phyloP scores from a whole-genome alignment of 257 asterid genomes.

The Prunella vulgaris region DNA sequence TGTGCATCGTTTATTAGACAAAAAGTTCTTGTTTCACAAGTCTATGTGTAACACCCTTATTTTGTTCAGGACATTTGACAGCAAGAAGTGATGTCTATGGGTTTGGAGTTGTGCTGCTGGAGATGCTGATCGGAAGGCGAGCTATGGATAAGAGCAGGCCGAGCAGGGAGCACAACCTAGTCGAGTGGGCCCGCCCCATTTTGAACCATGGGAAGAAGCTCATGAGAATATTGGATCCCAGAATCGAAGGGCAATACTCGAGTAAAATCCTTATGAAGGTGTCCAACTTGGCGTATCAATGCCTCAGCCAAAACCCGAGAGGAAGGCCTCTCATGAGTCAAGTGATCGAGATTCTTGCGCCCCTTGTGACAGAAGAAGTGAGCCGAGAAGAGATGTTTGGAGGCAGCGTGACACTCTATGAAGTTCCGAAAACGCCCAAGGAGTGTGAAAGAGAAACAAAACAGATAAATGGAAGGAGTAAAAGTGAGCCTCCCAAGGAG shows the following conservation, averaged over 20 bases:
- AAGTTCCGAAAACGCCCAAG: constrained; percentile 40
- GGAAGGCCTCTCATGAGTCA: constrained; percentile 87
- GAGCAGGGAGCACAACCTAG: constrained; percentile 86
- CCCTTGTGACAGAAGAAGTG: constrained; percentile 49
- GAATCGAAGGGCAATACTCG: constrained; percentile 91
- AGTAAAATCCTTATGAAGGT: constrained; percentile 57
- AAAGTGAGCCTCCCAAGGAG: constrained; percentile 67
- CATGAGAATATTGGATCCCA: constrained; percentile 66
- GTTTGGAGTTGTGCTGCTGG: constrained; percentile 88
- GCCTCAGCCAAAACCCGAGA: constrained; percentile 92
- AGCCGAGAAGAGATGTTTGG: constrained; percentile 34
- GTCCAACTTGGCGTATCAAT: constrained; percentile 77
- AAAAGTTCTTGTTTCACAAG: too few species aligned
- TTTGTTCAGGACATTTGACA: constrained; percentile 66
- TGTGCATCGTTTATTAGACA: too few species aligned
- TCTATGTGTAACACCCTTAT: too few species aligned
- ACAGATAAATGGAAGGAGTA: constrained; percentile 47
- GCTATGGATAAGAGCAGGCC: constrained; percentile 95
- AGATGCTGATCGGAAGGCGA: constrained; percentile 82
- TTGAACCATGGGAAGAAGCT: constrained; percentile 73
- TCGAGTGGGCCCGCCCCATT: constrained; percentile 91
- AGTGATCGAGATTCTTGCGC: constrained; percentile 80
- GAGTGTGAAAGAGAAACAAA: constrained; percentile 25
- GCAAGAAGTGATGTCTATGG: constrained; percentile 91
- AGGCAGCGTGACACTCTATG: constrained; percentile 61